A percentile compares a stretch with the other conserved stretches of the same genome.
phyloP scores from a whole-genome alignment of 2,329 filamentous ascomycete genomes.

The Ciborinia camelliae region DNA sequence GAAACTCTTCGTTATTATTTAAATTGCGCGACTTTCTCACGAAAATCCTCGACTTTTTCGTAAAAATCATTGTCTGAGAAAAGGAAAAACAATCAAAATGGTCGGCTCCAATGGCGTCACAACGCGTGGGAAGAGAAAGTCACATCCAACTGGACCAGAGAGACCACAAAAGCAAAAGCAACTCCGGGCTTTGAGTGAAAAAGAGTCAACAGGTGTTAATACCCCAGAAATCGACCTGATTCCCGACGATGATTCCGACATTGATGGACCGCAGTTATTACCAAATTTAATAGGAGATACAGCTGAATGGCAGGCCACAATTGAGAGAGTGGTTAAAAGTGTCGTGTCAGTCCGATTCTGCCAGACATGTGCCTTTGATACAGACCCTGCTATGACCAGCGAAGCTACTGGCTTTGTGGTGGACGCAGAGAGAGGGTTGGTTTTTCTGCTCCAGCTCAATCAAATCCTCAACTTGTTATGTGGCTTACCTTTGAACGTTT shows the following conservation, averaged over 20 bases:
- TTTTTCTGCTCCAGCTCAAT: background rate
- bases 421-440: conserved; percentile 77
- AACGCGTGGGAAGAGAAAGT: conserved; percentile 35
- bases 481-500: conserved; percentile 9
- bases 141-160: conserved; percentile 33
- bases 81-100: conserved; percentile 22
- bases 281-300: conserved; percentile 49
- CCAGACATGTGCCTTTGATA: conserved; percentile 96
- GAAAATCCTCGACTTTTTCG: background rate
- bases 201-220: conserved; percentile 37
- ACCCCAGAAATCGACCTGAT: conserved; percentile 35
- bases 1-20: background rate
- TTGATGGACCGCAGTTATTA: conserved; percentile 39
- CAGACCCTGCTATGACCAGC: conserved; percentile 87
- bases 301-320: conserved; percentile 91
- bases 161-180: conserved; percentile 39
- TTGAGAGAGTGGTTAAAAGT: conserved; percentile 88
- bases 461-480: background rate
- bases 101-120: conserved; percentile 33
- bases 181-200: conserved; percentile 36
- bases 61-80: background rate
- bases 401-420: conserved; percentile 98
- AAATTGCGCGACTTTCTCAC: background rate
- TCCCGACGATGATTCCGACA: conserved; percentile 38
- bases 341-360: conserved; percentile 99